These are phyloP conservation scores for Periconia sp. DNA, from an alignment of 2,329 filamentous ascomycete genomes.

Conservation along the genomic window DNA sequence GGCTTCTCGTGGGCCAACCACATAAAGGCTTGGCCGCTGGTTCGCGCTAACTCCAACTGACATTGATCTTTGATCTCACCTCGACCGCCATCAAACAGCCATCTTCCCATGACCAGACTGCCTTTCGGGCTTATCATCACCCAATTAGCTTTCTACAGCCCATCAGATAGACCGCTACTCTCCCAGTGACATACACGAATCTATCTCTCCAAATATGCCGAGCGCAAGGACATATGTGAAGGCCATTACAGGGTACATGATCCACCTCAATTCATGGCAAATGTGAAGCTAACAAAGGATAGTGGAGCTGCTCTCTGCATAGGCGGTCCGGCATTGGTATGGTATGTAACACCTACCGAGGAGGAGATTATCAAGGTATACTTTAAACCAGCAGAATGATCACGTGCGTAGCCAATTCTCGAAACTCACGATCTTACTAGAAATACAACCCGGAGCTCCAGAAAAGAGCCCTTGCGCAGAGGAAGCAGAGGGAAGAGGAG, in stretches of 20 bases:
- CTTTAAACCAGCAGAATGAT: conserved; percentile 1
- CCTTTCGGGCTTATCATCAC: too few relatives aligned
- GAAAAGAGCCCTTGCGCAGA: conserved; percentile 78
- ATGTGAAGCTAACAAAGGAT: conserved; percentile 20
- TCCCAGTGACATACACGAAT: not conserved
- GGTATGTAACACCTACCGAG: conserved; percentile 79
- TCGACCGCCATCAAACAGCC: not conserved
- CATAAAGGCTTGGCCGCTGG: too few relatives aligned
- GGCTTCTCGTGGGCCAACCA: too few relatives aligned
- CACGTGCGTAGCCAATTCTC: conserved; percentile 14
- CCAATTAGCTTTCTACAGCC: too few relatives aligned
- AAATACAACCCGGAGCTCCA: conserved; percentile 95
- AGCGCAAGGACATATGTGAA: conserved; percentile 34
- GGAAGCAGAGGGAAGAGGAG: conserved; percentile 75
- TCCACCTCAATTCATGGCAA: not conserved
- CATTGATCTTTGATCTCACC: too few relatives aligned
- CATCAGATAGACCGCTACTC: not conserved
- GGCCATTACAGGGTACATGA: conserved; percentile 36
- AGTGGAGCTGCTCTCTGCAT: conserved; percentile 74
- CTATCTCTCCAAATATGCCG: conserved; percentile 23
- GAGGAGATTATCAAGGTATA: conserved; percentile 81
- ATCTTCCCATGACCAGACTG: too few relatives aligned
- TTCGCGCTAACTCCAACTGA: too few relatives aligned
- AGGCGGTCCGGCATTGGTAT: conserved; percentile 82
- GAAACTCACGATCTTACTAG: conserved; percentile 38